These are phyloP conservation scores for Populus hybrid DNA, from an alignment of 441 rosid genomes.

Conservation along the genomic window DNA sequence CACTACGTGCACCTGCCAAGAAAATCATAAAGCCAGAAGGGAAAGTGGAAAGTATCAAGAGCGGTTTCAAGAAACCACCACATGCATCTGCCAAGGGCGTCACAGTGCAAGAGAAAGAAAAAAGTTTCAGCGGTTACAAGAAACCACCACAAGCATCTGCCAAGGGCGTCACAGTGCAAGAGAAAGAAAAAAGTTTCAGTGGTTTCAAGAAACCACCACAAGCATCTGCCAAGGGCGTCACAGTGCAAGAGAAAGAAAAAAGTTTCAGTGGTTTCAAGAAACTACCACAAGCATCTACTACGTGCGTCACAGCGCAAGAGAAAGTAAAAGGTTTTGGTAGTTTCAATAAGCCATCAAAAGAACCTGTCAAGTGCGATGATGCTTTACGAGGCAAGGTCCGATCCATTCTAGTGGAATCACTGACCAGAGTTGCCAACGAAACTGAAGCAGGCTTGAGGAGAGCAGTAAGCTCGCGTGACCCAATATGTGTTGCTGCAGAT, in stretches of 20 bases:
- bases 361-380: neutral
- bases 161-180: too few relatives aligned
- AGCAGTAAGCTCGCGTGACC: neutral
- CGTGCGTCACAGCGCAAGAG: neutral
- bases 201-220: too few relatives aligned
- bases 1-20: neutral
- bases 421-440: neutral
- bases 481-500: constrained; percentile 6
- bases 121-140: too few relatives aligned
- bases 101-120: too few relatives aligned
- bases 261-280: too few relatives aligned
- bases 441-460: neutral
- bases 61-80: neutral
- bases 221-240: too few relatives aligned
- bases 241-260: too few relatives aligned
- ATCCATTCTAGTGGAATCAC: neutral
- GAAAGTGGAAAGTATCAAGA: neutral
- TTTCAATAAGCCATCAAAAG: neutral
- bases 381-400: neutral
- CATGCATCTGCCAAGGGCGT: too few relatives aligned
- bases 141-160: too few relatives aligned
- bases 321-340: neutral
- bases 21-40: neutral
- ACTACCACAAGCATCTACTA: neutral
- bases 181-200: too few relatives aligned